Percentiles rank a stretch among this genome's conserved stretches.
phyloP scores from a whole-genome alignment of 768 basidiomycete genomes.

The Fibroporia radiculosa region DNA sequence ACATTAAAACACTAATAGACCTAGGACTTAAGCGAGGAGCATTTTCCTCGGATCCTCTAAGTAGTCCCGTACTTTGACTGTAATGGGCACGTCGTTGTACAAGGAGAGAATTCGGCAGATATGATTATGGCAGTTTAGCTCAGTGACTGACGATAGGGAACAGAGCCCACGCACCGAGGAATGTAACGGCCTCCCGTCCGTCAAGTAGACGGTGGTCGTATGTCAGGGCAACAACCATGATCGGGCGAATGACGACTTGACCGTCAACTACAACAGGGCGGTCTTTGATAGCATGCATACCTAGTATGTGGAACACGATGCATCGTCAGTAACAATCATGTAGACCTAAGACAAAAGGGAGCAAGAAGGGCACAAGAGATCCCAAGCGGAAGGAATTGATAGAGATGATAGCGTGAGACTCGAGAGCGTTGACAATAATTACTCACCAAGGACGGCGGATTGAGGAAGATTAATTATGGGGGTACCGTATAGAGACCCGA shows the following conservation, averaged over 20 bases:
- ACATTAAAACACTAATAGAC: not conserved
- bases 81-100: no score
- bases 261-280: conserved; percentile 89
- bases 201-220: conserved; percentile 95
- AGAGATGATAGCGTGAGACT: no score
- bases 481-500: conserved; percentile 95
- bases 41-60: conserved; percentile 91
- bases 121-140: not conserved
- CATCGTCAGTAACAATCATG: not conserved
- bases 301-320: conserved; percentile 24
- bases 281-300: conserved; percentile 95
- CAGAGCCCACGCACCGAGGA: conserved; percentile 39
- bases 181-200: conserved; percentile 92
- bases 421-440: not conserved
- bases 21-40: conserved; percentile 5
- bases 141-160: not conserved
- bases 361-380: not conserved
- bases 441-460: conserved; percentile 79
- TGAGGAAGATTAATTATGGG: conserved; percentile 98
- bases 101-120: conserved; percentile 1
- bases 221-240: conserved; percentile 93
- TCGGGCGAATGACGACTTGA: conserved; percentile 92
- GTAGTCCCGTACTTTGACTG: conserved; percentile 89
- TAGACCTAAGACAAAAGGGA: conserved; percentile 1
- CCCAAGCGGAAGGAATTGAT: no score